Base-by-base conservation (phyloP, 176 grass and related monocot species). In the Lolium perenne region DNA sequence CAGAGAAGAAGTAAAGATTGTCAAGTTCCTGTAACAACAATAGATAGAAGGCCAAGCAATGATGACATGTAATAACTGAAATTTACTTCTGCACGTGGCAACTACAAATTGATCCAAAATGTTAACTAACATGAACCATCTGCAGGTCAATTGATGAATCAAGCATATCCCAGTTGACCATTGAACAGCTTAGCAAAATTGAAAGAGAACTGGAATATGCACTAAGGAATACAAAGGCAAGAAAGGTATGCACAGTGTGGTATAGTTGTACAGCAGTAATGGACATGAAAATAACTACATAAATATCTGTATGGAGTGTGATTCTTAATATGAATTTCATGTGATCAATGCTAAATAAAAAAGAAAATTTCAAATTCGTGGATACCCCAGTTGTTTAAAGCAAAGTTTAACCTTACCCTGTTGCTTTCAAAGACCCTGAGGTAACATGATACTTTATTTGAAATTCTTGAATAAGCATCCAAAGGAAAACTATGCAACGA, bases 91-190 rank as follows among this genome's bases (percentile, higher is more conserved):
- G 41, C 38, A 49, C 15, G 70, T 59, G 49, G 21, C 8, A 73
- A 47, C 55, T 16, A 85, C 1, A 85, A 66, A 67, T 41, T 10
- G 45, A 12, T 55, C 46, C 0, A 29, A 64, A 21, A 6, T 4
- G 41, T 17, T 86, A 8, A 78, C 6, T 64, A 57, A 55, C 5
- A 67, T 63, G 50, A 78, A 77, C 22, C n/a, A 69, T 51, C 67
- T 45, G 62, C 74, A 86, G 84, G 75, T 70, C 50, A 43, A 77
- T 78, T 53, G 84, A 79, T 58, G 84, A 86, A 78, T 79, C 74
- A 26, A 50, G 21, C 63, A 57, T 86, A 57, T 86, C 61, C 49
- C 23, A 78, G 54, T 64, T 59, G 46, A 86, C 41, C 41, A 48
- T 79, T 62, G 63, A 58, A 18, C 60, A 79, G 61, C 62, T 79